phyloP scores from a whole-genome alignment of 768 basidiomycete genomes.

The Boletus subparvulus region DNA sequence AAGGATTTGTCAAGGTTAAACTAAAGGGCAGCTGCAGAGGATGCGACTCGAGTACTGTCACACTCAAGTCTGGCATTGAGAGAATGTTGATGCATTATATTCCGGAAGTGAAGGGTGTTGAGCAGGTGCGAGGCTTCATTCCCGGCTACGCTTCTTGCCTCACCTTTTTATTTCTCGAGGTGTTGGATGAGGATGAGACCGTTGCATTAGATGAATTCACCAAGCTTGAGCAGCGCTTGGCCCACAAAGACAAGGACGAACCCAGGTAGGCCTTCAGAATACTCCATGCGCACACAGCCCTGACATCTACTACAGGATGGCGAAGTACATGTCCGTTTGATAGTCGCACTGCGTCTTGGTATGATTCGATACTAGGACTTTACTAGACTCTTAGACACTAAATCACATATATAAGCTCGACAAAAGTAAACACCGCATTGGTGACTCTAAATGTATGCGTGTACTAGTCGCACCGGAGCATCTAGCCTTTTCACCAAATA shows the following conservation, averaged over 20 bases:
- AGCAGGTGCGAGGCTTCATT: constrained; percentile 55
- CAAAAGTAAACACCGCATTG: neutral
- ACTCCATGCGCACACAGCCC: neutral
- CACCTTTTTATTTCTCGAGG: constrained; percentile 41
- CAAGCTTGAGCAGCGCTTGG: constrained; percentile 77
- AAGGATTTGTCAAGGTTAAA: constrained; percentile 80
- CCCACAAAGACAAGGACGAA: constrained; percentile 41
- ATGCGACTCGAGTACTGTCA: constrained; percentile 91
- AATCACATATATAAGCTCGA: neutral
- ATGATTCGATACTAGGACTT: neutral
- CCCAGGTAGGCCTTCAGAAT: constrained; percentile 42
- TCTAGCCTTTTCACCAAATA: neutral
- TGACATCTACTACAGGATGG: constrained; percentile 52
- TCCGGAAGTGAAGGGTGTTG: constrained; percentile 89
- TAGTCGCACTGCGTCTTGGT: neutral
- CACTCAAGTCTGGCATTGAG: constrained; percentile 95
- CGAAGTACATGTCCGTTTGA: constrained; percentile 79
- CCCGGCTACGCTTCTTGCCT: constrained; percentile 1
- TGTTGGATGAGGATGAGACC: constrained; percentile 86
- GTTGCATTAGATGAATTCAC: constrained; percentile 86
- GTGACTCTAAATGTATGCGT: neutral
- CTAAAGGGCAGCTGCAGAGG: constrained; percentile 98
- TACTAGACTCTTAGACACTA: neutral
- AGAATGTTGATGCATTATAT: constrained; percentile 99
- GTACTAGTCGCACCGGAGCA: neutral